phyloP scores from a whole-genome alignment of 2,329 filamentous ascomycete genomes.

The Aureobasidium sp. region DNA sequence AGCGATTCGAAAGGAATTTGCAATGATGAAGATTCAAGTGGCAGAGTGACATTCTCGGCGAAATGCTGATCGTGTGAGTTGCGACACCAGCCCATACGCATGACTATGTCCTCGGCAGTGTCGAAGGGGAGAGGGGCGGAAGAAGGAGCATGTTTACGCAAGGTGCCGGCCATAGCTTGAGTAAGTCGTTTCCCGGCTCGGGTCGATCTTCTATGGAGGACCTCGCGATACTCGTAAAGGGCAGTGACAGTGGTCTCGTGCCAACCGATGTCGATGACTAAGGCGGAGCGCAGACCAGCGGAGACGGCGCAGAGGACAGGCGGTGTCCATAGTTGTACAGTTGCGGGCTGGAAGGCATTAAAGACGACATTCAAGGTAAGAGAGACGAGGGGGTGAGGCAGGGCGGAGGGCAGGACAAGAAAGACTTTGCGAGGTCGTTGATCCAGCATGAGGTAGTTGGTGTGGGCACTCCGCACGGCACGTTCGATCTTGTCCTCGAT shows the following conservation, averaged over 20 bases:
- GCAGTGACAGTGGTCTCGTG: conserved; percentile 78
- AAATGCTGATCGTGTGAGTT: conserved; percentile 26
- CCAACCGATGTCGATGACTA: conserved; percentile 91
- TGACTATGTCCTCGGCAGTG: conserved; percentile 73
- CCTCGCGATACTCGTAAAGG: conserved; percentile 84
- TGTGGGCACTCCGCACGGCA: conserved; percentile 71
- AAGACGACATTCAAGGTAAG: conserved; percentile 73
- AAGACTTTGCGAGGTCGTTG: conserved; percentile 60
- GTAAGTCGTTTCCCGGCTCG: conserved; percentile 68
- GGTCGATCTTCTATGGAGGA: conserved; percentile 61
- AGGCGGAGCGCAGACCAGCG: conserved; percentile 75
- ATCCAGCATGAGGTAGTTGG: conserved; percentile 65
- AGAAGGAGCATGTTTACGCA: conserved; percentile 40
- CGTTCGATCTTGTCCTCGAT: conserved; percentile 84
- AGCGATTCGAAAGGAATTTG: conserved; percentile 63
- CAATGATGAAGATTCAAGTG: conserved; percentile 44
- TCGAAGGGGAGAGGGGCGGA: conserved; percentile 49
- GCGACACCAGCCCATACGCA: conserved; percentile 69
- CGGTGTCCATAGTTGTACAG: conserved; percentile 71
- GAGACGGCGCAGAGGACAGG: conserved; percentile 68
- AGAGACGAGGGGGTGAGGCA: conserved; percentile 73
- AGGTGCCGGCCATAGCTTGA: conserved; percentile 46
- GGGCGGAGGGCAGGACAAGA: conserved; percentile 67
- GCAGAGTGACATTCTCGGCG: conserved; percentile 30
- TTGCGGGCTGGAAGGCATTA: conserved; percentile 71